phyloP scores from a whole-genome alignment of 2,329 filamentous ascomycete genomes.

The Xylaria digitata region DNA sequence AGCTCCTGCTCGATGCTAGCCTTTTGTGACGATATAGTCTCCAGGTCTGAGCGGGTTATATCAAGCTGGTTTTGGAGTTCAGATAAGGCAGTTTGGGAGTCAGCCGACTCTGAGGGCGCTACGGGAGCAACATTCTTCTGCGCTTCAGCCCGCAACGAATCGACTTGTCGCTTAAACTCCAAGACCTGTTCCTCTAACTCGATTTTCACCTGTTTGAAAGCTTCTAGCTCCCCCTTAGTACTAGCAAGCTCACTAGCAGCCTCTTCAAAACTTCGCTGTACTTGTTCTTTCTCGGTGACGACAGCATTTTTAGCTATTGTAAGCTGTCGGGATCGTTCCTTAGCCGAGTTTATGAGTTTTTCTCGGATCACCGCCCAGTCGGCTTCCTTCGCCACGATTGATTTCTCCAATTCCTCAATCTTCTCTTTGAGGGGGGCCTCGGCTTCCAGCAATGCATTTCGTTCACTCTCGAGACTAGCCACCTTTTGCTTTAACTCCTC shows the following conservation, averaged over 20 bases:
- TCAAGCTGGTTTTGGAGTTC: constrained; percentile 63
- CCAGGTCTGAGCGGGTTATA: constrained; percentile 69
- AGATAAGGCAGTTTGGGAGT: constrained; percentile 57
- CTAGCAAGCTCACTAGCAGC: constrained; percentile 54
- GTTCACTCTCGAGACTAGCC: constrained; percentile 71
- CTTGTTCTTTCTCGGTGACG: constrained; percentile 62
- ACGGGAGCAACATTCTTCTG: constrained; percentile 54
- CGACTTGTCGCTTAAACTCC: constrained; percentile 55
- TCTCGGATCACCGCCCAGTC: constrained; percentile 64
- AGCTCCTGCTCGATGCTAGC: constrained; percentile 74
- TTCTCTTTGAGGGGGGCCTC: constrained; percentile 65
- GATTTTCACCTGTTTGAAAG: constrained; percentile 55
- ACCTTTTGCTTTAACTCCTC: constrained; percentile 88
- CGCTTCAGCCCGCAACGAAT: constrained; percentile 45
- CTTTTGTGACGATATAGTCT: constrained; percentile 74
- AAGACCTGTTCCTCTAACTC: constrained; percentile 57
- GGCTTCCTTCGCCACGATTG: constrained; percentile 65
- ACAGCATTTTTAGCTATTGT: constrained; percentile 57
- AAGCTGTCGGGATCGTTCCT: constrained; percentile 67
- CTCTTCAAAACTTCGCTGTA: constrained; percentile 63
- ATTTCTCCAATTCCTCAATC: constrained; percentile 63
- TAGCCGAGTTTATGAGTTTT: constrained; percentile 71
- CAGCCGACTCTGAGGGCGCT: constrained; percentile 52
- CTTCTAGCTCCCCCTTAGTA: constrained; percentile 65
- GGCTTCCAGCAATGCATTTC: constrained; percentile 64